These are phyloP conservation scores for Waltergamsia citrina DNA, from an alignment of 2,329 filamentous ascomycete species.

Conservation along the genomic window DNA sequence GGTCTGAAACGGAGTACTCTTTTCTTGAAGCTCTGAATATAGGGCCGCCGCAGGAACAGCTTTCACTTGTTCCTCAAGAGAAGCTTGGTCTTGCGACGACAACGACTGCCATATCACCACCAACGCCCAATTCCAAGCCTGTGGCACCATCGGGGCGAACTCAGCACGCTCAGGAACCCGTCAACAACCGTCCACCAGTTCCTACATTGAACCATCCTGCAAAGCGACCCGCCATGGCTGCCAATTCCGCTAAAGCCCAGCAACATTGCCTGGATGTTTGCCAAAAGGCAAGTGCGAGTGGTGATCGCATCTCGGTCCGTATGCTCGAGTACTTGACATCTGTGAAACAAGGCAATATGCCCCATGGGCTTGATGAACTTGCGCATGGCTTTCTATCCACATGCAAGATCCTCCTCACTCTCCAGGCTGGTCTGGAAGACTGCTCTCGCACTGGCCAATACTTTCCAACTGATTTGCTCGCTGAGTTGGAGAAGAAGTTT, in stretches of 20 bases:
- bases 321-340: constrained; percentile 55
- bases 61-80: constrained; percentile 16
- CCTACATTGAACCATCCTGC: no score
- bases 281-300: constrained; percentile 46
- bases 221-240: no score
- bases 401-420: constrained; percentile 57
- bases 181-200: no score
- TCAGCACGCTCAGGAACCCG: neutral
- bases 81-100: constrained; percentile 14
- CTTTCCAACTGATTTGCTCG: constrained; percentile 49
- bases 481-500: constrained; percentile 57
- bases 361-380: constrained; percentile 46
- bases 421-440: constrained; percentile 55
- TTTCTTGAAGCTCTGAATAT: constrained; percentile 18
- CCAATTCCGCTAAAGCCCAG: constrained; percentile 18
- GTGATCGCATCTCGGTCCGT: constrained; percentile 54
- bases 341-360: constrained; percentile 36
- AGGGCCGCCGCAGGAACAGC: constrained; percentile 13
- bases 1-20: constrained; percentile 14
- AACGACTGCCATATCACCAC: no score
- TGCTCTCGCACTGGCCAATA: constrained; percentile 37
- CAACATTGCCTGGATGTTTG: constrained; percentile 33
- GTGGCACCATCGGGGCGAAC: no score
- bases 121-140: no score
- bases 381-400: constrained; percentile 60